These are phyloP conservation scores for Leishmania gerbilli DNA, from an alignment of 208 protist genomes.

Conservation along the genomic window DNA sequence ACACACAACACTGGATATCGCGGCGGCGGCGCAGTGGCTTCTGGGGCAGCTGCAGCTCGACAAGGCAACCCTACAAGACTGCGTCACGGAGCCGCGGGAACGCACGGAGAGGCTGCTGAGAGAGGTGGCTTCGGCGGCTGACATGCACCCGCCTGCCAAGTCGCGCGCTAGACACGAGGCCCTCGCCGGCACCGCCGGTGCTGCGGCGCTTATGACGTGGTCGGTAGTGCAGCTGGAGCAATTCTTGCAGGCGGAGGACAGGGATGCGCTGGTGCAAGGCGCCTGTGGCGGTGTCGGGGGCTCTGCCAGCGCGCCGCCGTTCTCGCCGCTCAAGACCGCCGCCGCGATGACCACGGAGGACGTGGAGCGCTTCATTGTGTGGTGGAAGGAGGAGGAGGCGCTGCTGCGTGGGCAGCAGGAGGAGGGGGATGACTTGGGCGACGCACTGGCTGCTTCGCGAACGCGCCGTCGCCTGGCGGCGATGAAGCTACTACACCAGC, in stretches of 20 bases:
- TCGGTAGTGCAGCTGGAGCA: conserved; percentile 34
- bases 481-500: conserved; percentile 20
- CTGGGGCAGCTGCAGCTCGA: conserved; percentile 18
- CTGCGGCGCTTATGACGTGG: conserved; percentile 25
- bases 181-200: not conserved
- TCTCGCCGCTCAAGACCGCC: not conserved
- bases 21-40: conserved; percentile 13
- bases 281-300: not conserved
- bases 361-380: conserved; percentile 40
- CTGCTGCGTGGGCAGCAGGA: conserved; percentile 11
- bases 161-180: conserved; percentile 26
- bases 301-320: conserved; percentile 4
- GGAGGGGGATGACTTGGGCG: not conserved
- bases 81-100: conserved; percentile 15
- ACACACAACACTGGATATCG: not conserved
- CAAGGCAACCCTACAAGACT: conserved; percentile 13
- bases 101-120: conserved; percentile 24
- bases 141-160: conserved; percentile 12
- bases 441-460: conserved; percentile 13
- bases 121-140: conserved; percentile 5
- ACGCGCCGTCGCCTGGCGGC: conserved; percentile 18
- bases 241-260: conserved; percentile 39
- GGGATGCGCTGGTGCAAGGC: conserved; percentile 29
- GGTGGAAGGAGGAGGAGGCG: conserved; percentile 40
- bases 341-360: conserved; percentile 24